Evolutionary conservation across 495 filamentous ascomycete genomes (phyloP).

Genomic region (Neurospora sp.): DNA sequence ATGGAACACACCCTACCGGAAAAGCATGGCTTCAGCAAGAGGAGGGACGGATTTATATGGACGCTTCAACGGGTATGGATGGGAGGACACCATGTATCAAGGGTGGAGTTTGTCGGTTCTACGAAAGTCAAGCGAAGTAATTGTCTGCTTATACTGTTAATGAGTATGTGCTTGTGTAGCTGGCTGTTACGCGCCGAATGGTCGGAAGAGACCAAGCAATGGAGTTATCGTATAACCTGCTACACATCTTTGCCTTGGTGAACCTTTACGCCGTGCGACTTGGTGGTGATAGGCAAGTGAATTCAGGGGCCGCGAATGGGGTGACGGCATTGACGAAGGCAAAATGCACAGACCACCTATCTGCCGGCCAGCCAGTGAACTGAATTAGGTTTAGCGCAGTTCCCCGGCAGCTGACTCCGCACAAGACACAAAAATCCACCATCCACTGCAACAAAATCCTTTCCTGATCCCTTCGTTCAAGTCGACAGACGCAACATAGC

Average conservation of each 20-base stretch:
- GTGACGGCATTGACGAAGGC: neutral
- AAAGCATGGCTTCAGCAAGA: neutral
- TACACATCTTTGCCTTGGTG: neutral
- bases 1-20: neutral
- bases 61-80: neutral
- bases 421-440: constrained; percentile 13
- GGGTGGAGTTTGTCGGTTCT: neutral
- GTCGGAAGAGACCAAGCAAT: neutral
- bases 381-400: neutral
- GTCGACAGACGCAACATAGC: constrained; percentile 44
- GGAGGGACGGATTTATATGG: neutral
- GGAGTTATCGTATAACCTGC: neutral
- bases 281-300: neutral
- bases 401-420: neutral
- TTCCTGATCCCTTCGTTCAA: constrained; percentile 2
- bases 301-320: neutral
- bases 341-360: neutral
- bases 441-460: constrained; percentile 9
- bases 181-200: neutral
- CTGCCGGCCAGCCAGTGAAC: neutral
- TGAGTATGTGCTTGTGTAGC: neutral
- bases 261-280: neutral
- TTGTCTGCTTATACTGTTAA: neutral
- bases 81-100: neutral
- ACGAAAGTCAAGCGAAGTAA: neutral